Percentiles rank a stretch among this genome's conserved stretches.
Conservation (phyloP, 2,329 filamentous ascomycete genomes). For the Niveomyces coronatus region DNA sequence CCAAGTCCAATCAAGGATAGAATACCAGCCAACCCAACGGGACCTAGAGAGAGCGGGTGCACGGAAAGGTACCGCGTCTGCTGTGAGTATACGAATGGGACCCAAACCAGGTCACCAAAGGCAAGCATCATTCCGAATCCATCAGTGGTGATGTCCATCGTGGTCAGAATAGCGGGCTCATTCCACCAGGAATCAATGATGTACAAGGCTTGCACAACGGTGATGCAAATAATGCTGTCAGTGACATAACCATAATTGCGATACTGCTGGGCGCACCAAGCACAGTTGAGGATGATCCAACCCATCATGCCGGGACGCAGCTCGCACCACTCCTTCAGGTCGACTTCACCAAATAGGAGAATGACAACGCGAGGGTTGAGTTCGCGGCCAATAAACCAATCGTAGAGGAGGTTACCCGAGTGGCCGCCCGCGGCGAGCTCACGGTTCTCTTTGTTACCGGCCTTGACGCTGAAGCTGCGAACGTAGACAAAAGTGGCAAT, state of each 20-base stretch:
- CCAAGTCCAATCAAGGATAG: slow-evolving; percentile 58
- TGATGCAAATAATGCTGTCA: slow-evolving; percentile 75
- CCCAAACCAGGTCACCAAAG: slow-evolving; percentile 88
- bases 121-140: slow-evolving; percentile 93
- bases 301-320: slow-evolving; percentile 84
- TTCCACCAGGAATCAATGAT: slow-evolving; percentile 77
- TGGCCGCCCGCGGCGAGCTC: slow-evolving; percentile 75
- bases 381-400: slow-evolving; percentile 95
- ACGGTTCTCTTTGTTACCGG: slow-evolving; percentile 60
- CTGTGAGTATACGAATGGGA: slow-evolving; percentile 79
- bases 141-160: slow-evolving; percentile 87
- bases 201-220: slow-evolving; percentile 69
- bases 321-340: slow-evolving; percentile 86
- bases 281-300: slow-evolving; percentile 77
- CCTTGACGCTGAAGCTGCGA: slow-evolving; percentile 69
- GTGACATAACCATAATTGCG: slow-evolving; percentile 72
- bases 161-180: slow-evolving; percentile 81
- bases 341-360: slow-evolving; percentile 72
- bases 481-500: slow-evolving; percentile 74
- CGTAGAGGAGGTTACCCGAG: slow-evolving; percentile 78
- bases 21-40: slow-evolving; percentile 52
- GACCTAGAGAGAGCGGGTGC: slow-evolving; percentile 71
- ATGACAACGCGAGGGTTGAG: slow-evolving; percentile 78
- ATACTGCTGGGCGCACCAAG: slow-evolving; percentile 83
- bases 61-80: slow-evolving; percentile 77